phyloP scores from a whole-genome alignment of 2,329 filamentous ascomycete species.

The Emergomyces pasteurianus region DNA sequence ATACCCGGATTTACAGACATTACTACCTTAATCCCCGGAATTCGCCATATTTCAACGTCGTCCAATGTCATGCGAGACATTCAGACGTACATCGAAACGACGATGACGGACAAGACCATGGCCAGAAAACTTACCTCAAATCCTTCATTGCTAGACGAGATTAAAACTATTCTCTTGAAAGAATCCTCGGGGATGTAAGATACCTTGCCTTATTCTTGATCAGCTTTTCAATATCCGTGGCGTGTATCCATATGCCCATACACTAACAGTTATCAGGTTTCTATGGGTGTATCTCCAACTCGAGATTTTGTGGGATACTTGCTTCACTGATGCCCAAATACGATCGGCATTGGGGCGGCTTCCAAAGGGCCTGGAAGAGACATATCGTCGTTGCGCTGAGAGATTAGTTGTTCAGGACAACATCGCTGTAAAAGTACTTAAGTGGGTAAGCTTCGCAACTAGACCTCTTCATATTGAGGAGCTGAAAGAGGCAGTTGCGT shows the following conservation, averaged over 20 bases:
- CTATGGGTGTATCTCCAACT: constrained; percentile 1
- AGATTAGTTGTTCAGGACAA: not conserved
- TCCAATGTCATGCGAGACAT: not conserved
- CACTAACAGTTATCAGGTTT: not conserved
- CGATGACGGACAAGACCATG: not conserved
- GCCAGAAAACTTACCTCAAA: not conserved
- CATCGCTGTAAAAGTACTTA: not conserved
- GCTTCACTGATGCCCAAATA: not conserved
- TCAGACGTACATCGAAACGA: not conserved
- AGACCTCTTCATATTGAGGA: not conserved
- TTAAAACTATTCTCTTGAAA: not conserved
- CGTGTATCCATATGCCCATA: not conserved
- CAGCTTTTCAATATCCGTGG: not conserved
- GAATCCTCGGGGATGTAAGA: not conserved
- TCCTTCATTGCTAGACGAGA: not conserved
- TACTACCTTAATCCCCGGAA: not conserved
- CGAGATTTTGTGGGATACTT: not conserved
- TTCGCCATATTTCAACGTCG: not conserved
- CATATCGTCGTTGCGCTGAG: not conserved
- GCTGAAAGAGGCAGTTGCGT: not conserved
- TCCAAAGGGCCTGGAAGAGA: not conserved
- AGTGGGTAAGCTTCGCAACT: not conserved
- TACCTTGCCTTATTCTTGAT: not conserved
- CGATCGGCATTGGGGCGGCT: not conserved
- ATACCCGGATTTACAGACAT: not conserved